Evolutionary conservation across 768 basidiomycete species (phyloP).

Genomic region (Mycena vitilis): DNA sequence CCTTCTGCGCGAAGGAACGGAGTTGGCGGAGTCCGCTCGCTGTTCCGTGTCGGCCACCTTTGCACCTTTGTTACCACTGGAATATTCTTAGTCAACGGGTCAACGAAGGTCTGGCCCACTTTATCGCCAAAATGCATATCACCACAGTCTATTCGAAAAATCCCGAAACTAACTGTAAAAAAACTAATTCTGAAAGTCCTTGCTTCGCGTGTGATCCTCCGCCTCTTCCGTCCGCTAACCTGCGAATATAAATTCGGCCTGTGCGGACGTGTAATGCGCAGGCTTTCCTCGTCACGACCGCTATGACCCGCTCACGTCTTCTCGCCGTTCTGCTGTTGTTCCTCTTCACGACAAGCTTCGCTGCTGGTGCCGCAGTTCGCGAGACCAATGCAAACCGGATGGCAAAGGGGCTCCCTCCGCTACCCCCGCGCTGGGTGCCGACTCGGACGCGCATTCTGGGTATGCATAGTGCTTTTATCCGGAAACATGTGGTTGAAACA

Average conservation of each 20-base stretch:
- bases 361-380: constrained; percentile 14
- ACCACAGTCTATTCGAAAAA: constrained; percentile 19
- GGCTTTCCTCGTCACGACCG: neutral
- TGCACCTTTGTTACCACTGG: neutral
- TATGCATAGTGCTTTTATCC: neutral
- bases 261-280: neutral
- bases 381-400: constrained; percentile 26
- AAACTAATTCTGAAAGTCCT: constrained; percentile 20
- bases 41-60: too few species aligned
- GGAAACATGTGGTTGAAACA: neutral
- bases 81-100: neutral
- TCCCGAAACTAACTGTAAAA: constrained; percentile 22
- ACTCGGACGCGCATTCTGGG: constrained; percentile 11
- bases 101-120: neutral
- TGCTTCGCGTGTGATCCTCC: constrained; percentile 25
- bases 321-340: neutral
- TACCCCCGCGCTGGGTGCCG: constrained; percentile 23
- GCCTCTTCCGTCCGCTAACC: constrained; percentile 20
- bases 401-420: constrained; percentile 22
- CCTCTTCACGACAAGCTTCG: neutral
- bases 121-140: constrained; percentile 17
- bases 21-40: neutral
- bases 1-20: neutral
- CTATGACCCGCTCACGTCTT: constrained; percentile 10
- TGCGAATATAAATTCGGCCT: constrained; percentile 20